These are phyloP conservation scores for Neonectria faginata DNA, from an alignment of 2,329 filamentous ascomycete species.

Conservation along the genomic window DNA sequence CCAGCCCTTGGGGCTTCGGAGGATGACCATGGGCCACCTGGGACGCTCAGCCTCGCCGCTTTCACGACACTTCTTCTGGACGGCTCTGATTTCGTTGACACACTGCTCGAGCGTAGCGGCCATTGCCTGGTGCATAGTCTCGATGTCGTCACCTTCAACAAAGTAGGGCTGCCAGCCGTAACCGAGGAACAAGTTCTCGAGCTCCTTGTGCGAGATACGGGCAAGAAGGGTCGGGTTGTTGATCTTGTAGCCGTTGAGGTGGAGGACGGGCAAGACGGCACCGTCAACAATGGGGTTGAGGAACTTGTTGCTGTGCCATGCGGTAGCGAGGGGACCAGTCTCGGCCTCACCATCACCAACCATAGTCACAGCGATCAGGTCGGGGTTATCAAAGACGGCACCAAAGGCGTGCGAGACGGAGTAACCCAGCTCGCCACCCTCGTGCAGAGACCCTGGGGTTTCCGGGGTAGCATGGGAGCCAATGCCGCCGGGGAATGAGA, in stretches of 20 bases:
- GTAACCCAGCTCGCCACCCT: slow-evolving; percentile 86
- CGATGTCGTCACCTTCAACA: slow-evolving; percentile 79
- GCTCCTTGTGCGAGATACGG: slow-evolving; percentile 79
- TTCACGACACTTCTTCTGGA: slow-evolving; percentile 78
- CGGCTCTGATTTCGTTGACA: slow-evolving; percentile 74
- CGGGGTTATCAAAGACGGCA: slow-evolving; percentile 78
- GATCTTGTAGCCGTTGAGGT: slow-evolving; percentile 88
- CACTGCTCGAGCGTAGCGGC: slow-evolving; percentile 80
- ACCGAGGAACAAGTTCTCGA: slow-evolving; percentile 75
- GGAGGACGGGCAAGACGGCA: slow-evolving; percentile 80
- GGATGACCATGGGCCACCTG: slow-evolving; percentile 82
- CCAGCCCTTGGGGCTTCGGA: slow-evolving; percentile 84
- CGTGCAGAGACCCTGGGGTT: slow-evolving; percentile 81
- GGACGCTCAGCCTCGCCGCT: slow-evolving; percentile 77
- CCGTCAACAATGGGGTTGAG: slow-evolving; percentile 83
- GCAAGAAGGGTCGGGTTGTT: slow-evolving; percentile 82
- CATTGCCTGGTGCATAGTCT: slow-evolving; percentile 86
- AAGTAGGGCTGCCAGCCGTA: slow-evolving; percentile 86
- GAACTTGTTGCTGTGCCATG: slow-evolving; percentile 87
- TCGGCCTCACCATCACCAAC: slow-evolving; percentile 87
- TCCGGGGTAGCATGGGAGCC: slow-evolving; percentile 83
- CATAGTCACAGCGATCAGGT: slow-evolving; percentile 81
- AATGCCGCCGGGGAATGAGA: slow-evolving; percentile 84
- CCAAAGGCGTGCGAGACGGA: slow-evolving; percentile 84
- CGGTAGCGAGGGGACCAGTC: slow-evolving; percentile 81